These are phyloP conservation scores for Neopestalotiopsis clavispora DNA, from an alignment of 2,329 filamentous ascomycete species.

Conservation along the genomic window DNA sequence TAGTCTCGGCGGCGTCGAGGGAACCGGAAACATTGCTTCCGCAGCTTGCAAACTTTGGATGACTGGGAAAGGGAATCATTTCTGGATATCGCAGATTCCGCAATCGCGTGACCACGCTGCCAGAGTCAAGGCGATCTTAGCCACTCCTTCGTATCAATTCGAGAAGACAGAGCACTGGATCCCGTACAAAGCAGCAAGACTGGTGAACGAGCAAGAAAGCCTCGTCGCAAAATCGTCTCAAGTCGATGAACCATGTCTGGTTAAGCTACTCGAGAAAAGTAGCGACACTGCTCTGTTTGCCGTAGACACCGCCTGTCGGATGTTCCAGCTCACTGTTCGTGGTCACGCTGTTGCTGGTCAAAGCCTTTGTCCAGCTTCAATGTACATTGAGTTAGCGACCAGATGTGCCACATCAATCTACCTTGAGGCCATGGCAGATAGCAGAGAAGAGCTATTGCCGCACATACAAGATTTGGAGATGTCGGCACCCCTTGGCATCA, in stretches of 20 bases:
- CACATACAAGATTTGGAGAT: not conserved
- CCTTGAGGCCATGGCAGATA: not conserved
- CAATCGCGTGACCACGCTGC: not conserved
- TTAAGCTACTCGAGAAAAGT: not conserved
- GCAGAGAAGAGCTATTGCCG: not conserved
- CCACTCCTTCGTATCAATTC: not conserved
- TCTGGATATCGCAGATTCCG: not conserved
- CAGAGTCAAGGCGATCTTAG: not conserved
- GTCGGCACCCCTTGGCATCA: not conserved
- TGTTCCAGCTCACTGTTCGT: not conserved
- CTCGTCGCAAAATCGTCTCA: not conserved
- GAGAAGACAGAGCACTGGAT: constrained; percentile 3
- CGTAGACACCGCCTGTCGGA: not conserved
- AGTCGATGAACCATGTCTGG: not conserved
- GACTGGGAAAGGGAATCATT: not conserved
- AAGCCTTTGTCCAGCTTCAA: constrained; percentile 28
- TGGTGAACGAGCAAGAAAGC: not conserved
- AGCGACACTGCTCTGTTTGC: not conserved
- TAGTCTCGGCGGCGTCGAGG: not conserved
- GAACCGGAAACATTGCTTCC: not conserved
- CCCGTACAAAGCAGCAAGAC: not conserved
- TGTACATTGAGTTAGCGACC: constrained; percentile 32
- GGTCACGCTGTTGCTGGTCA: constrained; percentile 1
- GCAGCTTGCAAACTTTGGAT: not conserved
- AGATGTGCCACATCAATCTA: not conserved